Evolutionary conservation across 345 rosid species (phyloP), one percentile per base, ranked within the genome.

Genomic region (Corchorus capsularis): DNA sequence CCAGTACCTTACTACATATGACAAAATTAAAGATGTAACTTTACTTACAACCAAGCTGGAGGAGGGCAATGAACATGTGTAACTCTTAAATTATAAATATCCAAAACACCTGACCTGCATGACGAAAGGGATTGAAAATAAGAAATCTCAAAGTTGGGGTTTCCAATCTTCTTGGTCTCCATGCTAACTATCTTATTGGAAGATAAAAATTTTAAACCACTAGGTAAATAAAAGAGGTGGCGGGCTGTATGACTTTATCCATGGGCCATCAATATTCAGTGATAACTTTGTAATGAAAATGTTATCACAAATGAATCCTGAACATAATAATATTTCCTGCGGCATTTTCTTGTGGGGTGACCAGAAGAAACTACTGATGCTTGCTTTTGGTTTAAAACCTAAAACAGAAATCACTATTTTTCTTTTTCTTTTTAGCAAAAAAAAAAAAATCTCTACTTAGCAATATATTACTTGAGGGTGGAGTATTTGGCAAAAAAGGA

Each of bases 31-130:
- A 52, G n/a, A 50, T 35, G 13, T 17, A 83, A 71, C 59, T 77
- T 59, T 82, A 92, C 99, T 92, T 85, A 93, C 98, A 96, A 79
- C 98, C 98, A 93, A 66, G 97, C 89, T 14, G 97, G 98, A 47
- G 98, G 98, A 69, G 99, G 99, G 85, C 98, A 96, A 82, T 96
- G 99, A 76, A 96, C 89, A 78, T 93, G 99, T 63, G 92, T 90
- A 76, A 93, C 92, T 83, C 84, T 71, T 72, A 71, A 76, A 79
- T 82, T 90, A 74, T 86, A 71, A 67, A 91, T 79, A 83, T 96
- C 90, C 77, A 96, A 52, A 82, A 96, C 90, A 75, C 98, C 99
- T 0, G 99, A 96, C 99, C 98, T 93, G 86, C 81, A 81, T 37
- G 45, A 66, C 50, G 75, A 15, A 77, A 71, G 41, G 20, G 73